phyloP scores from a whole-genome alignment of 345 rosid species.

The thale cress (Arabidopsis thaliana) region TAIR10.1 NC_003076.8:9648501-9649000 shows the following conservation, averaged over 20 bases:
- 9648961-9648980: conserved; percentile 29
- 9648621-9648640: no score
- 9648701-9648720: background rate
- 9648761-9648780: background rate
- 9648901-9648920: background rate
- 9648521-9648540: background rate
- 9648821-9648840: background rate
- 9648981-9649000: conserved; percentile 39
- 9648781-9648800: background rate
- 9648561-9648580: no score
- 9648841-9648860: background rate
- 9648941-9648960: background rate
- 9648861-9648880: background rate
- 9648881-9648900: background rate
- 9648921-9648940: background rate
- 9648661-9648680: no score
- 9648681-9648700: no score
- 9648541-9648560: no score
- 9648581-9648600: no score
- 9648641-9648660: no score
- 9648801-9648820: background rate
- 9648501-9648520: background rate
- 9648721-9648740: background rate
- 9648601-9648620: no score
- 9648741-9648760: background rate